Evolutionary conservation across 176 grass and related monocot species (phyloP).

Genomic region (Phragmites australis): DNA sequence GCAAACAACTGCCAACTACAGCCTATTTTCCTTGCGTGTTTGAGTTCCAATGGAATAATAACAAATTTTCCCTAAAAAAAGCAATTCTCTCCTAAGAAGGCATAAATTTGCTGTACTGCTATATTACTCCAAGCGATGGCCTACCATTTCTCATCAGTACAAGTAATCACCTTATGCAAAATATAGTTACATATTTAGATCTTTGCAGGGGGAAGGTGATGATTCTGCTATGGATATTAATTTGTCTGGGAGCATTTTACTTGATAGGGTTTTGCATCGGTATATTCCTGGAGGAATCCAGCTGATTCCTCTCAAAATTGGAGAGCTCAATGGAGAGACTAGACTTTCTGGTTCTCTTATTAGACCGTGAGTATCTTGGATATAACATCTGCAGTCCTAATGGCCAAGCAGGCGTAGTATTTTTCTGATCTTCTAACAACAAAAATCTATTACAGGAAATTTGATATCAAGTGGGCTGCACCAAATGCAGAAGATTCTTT

Average conservation of each 20-base stretch:
- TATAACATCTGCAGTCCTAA: slow-evolving; percentile 7
- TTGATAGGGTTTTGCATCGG: slow-evolving; percentile 81
- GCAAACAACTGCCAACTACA: not conserved
- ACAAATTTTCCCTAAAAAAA: no score
- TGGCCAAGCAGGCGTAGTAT: not conserved
- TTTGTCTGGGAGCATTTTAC: slow-evolving; percentile 94
- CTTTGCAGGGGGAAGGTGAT: slow-evolving; percentile 77
- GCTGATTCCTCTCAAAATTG: slow-evolving; percentile 80
- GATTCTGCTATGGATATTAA: slow-evolving; percentile 95
- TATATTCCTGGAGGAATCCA: slow-evolving; percentile 81
- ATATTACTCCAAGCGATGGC: not conserved
- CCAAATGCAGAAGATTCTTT: slow-evolving; percentile 97
- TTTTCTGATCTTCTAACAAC: slow-evolving; percentile 26
- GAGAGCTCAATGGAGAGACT: slow-evolving; percentile 97
- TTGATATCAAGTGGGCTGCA: slow-evolving; percentile 99
- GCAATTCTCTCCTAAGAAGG: not conserved
- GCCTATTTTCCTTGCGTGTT: not conserved
- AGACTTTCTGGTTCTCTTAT: slow-evolving; percentile 86
- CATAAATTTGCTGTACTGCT: slow-evolving; percentile 21
- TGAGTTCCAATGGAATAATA: slow-evolving; percentile 6
- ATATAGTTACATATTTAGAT: slow-evolving; percentile 46
- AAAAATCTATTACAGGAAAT: slow-evolving; percentile 62
- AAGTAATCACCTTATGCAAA: slow-evolving; percentile 31
- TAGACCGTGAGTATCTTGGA: slow-evolving; percentile 78
- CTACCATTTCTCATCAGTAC: slow-evolving; percentile 24